These are phyloP conservation scores for Alternaria rosae DNA, from an alignment of 2,329 filamentous ascomycete genomes.

Conservation along the genomic window DNA sequence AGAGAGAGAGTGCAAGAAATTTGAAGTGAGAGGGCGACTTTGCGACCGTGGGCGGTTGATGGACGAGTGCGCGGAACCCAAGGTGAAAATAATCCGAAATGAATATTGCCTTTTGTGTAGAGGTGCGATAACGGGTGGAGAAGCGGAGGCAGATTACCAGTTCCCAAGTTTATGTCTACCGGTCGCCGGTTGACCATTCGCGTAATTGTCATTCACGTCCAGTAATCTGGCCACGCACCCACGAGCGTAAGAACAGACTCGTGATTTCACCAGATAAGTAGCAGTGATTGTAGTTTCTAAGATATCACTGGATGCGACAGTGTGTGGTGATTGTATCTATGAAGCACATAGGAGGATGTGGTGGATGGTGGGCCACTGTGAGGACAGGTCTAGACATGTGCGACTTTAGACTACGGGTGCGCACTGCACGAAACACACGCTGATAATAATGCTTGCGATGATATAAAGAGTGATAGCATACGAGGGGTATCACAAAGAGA, in stretches of 20 bases:
- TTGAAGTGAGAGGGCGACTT: not conserved
- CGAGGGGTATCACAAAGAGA: not conserved
- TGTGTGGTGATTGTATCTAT: not conserved
- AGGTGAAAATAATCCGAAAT: not conserved
- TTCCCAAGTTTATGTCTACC: not conserved
- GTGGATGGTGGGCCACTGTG: not conserved
- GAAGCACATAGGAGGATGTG: not conserved
- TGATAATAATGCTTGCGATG: not conserved
- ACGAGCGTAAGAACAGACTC: not conserved
- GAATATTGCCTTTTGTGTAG: not conserved
- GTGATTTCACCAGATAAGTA: not conserved
- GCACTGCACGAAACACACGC: too few species aligned
- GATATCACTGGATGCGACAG: not conserved
- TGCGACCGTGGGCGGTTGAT: not conserved
- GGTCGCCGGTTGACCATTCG: not conserved
- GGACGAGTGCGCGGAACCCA: not conserved
- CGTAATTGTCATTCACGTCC: not conserved
- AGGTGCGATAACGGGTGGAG: not conserved
- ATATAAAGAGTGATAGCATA: not conserved
- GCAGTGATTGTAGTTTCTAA: not conserved
- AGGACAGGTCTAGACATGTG: not conserved
- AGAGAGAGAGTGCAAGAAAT: not conserved
- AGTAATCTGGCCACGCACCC: not conserved
- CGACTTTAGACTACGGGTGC: not conserved
- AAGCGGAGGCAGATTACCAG: not conserved